phyloP scores from a whole-genome alignment of 192 early-diverging fungal genomes.

The Backusella westeae region DNA sequence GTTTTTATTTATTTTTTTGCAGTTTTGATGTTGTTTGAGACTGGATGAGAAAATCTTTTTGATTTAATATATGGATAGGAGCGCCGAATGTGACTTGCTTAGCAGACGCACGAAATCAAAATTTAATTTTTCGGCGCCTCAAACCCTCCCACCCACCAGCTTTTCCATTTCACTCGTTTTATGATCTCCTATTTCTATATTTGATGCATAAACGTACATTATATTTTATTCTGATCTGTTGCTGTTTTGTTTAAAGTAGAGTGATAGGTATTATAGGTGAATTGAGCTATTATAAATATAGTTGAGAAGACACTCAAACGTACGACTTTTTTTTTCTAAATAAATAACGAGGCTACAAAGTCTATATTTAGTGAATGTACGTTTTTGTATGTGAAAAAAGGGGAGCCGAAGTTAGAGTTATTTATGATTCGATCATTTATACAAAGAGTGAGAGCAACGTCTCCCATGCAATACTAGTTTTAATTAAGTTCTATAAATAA shows the following conservation, averaged over 20 bases:
- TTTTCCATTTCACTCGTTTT: background rate
- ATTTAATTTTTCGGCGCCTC: background rate
- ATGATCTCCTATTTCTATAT: background rate
- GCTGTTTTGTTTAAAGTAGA: background rate
- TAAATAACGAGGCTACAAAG: background rate
- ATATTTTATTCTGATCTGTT: background rate
- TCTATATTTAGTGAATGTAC: background rate
- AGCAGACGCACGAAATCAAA: background rate
- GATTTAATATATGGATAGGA: background rate
- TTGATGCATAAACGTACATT: background rate
- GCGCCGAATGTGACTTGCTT: slow-evolving; percentile 9
- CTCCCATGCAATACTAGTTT: background rate
- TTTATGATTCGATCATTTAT: background rate
- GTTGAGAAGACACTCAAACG: background rate
- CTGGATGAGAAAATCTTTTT: background rate
- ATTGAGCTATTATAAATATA: background rate
- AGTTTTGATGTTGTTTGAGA: background rate
- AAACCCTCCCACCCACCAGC: background rate
- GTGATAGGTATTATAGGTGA: background rate
- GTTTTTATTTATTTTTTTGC: background rate
- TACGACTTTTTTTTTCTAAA: background rate
- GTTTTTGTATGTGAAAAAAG: background rate
- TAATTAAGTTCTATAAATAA: slow-evolving; percentile 4
- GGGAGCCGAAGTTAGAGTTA: background rate
- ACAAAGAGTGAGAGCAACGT: background rate